A percentile compares a stretch with the other conserved stretches of the same genome.
Conservation (phyloP, 2,329 filamentous ascomycete species). For the Colletotrichum tamarilloi region DNA sequence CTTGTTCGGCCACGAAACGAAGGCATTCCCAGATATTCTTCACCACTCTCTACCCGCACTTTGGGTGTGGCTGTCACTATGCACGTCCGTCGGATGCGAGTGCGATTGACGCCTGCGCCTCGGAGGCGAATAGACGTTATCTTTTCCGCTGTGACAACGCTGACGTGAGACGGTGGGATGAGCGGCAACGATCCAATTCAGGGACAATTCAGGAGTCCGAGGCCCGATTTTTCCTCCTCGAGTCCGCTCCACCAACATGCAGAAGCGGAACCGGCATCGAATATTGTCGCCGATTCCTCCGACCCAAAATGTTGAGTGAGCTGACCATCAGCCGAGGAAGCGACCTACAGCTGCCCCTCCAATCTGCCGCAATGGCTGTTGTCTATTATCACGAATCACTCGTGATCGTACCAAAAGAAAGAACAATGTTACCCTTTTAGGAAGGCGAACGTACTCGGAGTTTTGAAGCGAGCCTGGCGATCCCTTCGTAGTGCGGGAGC, state of each 20-base stretch:
- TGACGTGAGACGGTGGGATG: not conserved
- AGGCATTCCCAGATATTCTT: not conserved
- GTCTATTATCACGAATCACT: not conserved
- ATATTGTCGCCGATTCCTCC: not conserved
- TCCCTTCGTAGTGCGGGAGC: not conserved
- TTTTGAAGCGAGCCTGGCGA: not conserved
- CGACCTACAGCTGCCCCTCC: not conserved
- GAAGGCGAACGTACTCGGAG: not conserved
- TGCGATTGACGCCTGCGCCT: slow-evolving; percentile 3
- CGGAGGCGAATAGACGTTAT: not conserved
- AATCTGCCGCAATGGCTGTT: not conserved
- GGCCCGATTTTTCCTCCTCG: slow-evolving; percentile 1
- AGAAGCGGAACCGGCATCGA: not conserved
- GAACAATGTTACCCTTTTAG: not conserved
- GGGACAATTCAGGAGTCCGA: not conserved
- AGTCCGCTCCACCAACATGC: not conserved
- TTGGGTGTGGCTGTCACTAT: not conserved
- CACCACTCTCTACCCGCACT: not conserved
- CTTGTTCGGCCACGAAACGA: not conserved
- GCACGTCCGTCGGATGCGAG: not conserved
- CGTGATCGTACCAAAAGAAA: not conserved
- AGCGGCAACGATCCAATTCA: not conserved
- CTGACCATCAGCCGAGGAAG: slow-evolving; percentile 4
- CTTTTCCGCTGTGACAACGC: not conserved
- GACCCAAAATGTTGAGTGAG: not conserved